phyloP scores from a whole-genome alignment of 2,329 filamentous ascomycete species.

The Botrytis pseudocinerea region DNA sequence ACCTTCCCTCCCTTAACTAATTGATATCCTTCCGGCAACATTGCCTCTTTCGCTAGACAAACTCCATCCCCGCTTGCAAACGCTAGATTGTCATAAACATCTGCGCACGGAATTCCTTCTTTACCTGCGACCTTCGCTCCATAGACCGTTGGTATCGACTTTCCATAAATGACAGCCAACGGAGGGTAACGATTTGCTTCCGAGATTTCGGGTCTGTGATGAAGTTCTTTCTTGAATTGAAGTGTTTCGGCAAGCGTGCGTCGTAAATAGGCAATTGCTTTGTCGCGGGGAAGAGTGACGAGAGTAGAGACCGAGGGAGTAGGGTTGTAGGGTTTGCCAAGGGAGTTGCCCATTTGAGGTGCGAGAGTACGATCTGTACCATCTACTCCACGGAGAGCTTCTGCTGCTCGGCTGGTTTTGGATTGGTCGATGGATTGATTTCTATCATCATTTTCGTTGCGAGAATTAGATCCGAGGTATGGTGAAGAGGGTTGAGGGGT shows the following conservation, averaged over 20 bases:
- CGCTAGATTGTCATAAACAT: constrained; percentile 82
- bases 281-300: constrained; percentile 41
- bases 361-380: constrained; percentile 38
- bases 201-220: constrained; percentile 59
- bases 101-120: constrained; percentile 72
- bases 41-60: constrained; percentile 79
- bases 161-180: constrained; percentile 80
- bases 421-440: constrained; percentile 28
- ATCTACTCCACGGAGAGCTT: constrained; percentile 32
- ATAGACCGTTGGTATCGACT: constrained; percentile 81
- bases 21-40: constrained; percentile 79
- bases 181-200: constrained; percentile 77
- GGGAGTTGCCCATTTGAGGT: constrained; percentile 37
- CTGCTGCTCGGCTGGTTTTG: constrained; percentile 35
- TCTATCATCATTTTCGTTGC: constrained; percentile 35
- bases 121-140: constrained; percentile 72
- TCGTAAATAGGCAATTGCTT: constrained; percentile 63
- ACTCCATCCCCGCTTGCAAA: constrained; percentile 90
- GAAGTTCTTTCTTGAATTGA: constrained; percentile 74
- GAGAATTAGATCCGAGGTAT: constrained; percentile 24
- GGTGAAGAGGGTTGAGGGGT: constrained; percentile 25
- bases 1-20: constrained; percentile 73
- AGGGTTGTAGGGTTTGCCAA: constrained; percentile 32
- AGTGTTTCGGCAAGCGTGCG: constrained; percentile 72
- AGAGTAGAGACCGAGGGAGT: constrained; percentile 39